Evolutionary conservation across 2,329 filamentous ascomycete genomes (phyloP).

Genomic region (Xenosphaeropsis pyriputrescens): DNA sequence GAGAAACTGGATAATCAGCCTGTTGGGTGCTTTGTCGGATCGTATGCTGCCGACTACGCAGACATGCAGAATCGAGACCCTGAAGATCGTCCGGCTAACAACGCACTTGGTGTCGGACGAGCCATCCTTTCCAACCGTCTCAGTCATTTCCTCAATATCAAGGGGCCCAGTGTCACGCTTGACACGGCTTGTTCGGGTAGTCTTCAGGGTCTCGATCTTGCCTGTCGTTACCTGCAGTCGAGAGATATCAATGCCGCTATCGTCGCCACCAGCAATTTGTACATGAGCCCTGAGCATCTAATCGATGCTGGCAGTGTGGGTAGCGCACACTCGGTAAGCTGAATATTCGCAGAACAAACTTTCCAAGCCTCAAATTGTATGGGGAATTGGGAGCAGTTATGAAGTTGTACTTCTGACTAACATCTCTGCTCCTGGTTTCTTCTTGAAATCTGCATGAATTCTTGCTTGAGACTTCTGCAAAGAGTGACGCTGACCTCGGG

Average conservation of each 20-base stretch:
- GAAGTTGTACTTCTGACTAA: too few species aligned
- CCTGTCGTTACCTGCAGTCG: conserved; percentile 17
- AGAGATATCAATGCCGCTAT: conserved; percentile 6
- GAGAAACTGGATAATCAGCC: conserved; percentile 2
- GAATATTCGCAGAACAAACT: too few species aligned
- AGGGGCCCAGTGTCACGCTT: conserved; percentile 38
- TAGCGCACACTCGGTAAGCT: too few species aligned
- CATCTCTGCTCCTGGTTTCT: too few species aligned
- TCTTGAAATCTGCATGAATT: too few species aligned
- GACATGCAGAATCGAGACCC: conserved; percentile 7
- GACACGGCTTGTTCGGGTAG: conserved; percentile 42
- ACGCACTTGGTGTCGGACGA: conserved; percentile 3
- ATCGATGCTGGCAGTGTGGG: conserved; percentile 1
- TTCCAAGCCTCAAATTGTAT: too few species aligned
- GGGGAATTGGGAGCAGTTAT: too few species aligned
- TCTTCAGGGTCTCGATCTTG: conserved; percentile 36
- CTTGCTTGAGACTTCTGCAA: too few species aligned
- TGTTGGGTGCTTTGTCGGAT: not conserved
- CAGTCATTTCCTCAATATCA: conserved; percentile 38
- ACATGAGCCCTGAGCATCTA: conserved; percentile 7
- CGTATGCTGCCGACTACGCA: conserved; percentile 22
- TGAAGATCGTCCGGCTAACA: conserved; percentile 4
- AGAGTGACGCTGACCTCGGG: too few species aligned
- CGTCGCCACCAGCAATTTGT: conserved; percentile 14
- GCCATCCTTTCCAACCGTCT: conserved; percentile 32